A percentile compares a stretch with the other conserved stretches of the same genome.
Evolutionary conservation across 2,329 filamentous ascomycete species (phyloP).

Genomic region (Berkeleyomyces rouxiae): DNA sequence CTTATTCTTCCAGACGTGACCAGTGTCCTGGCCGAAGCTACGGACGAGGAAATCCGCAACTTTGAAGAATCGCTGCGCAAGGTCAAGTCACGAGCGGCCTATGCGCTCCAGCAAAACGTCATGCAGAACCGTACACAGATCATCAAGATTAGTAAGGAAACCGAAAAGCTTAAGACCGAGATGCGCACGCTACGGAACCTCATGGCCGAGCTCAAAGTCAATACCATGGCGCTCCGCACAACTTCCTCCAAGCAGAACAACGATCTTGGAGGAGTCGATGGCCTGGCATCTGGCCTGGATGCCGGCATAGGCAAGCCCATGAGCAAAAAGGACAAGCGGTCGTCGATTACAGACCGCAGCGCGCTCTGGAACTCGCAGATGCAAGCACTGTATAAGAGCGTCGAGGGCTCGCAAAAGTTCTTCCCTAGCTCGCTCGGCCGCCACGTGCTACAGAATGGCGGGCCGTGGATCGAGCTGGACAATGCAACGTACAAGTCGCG

Average conservation of each 20-base stretch:
- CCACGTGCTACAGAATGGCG: slow-evolving; percentile 84
- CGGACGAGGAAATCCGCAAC: slow-evolving; percentile 69
- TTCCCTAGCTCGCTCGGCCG: slow-evolving; percentile 78
- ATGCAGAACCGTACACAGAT: slow-evolving; percentile 96
- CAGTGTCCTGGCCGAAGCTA: slow-evolving; percentile 62
- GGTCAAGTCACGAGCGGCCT: slow-evolving; percentile 59
- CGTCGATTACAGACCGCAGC: slow-evolving; percentile 61
- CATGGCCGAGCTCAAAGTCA: slow-evolving; percentile 80
- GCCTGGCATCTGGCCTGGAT: slow-evolving; percentile 32
- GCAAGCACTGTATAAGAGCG: slow-evolving; percentile 81
- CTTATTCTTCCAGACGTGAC: slow-evolving; percentile 35
- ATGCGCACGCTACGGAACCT: slow-evolving; percentile 82
- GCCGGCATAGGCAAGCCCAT: slow-evolving; percentile 32
- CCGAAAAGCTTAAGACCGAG: slow-evolving; percentile 90
- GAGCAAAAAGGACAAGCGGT: slow-evolving; percentile 66
- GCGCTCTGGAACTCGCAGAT: slow-evolving; percentile 53
- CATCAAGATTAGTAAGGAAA: slow-evolving; percentile 98
- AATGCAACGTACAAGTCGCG: slow-evolving; percentile 93
- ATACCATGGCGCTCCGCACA: slow-evolving; percentile 48
- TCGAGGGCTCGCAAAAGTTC: slow-evolving; percentile 97
- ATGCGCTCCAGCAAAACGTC: slow-evolving; percentile 84
- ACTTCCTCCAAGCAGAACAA: slow-evolving; percentile 33
- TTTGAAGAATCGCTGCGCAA: slow-evolving; percentile 63
- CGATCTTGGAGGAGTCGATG: slow-evolving; percentile 30
- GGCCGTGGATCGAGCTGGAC: slow-evolving; percentile 89